Conservation (phyloP, 768 basidiomycete genomes). For the Amanita muscaria region DNA sequence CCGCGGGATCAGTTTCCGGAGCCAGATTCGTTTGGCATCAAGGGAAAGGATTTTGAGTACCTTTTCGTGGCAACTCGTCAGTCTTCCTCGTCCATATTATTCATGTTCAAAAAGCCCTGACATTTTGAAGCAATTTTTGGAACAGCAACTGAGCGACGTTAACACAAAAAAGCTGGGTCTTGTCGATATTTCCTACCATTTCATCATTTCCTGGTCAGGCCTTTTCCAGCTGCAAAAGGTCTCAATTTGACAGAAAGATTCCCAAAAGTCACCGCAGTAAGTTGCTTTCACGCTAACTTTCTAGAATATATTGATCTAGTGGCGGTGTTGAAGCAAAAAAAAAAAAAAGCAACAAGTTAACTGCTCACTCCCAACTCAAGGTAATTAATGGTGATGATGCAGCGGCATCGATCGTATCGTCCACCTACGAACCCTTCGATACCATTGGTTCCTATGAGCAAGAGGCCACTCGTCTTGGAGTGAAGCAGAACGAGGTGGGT, state of each 20-base stretch:
- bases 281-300: constrained; percentile 6
- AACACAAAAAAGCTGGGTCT: constrained; percentile 43
- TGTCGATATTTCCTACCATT: constrained; percentile 45
- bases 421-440: constrained; percentile 28
- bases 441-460: constrained; percentile 35
- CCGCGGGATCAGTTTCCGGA: constrained; percentile 41
- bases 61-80: constrained; percentile 41
- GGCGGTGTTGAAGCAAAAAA: constrained; percentile 22
- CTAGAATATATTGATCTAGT: constrained; percentile 4
- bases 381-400: constrained; percentile 33
- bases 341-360: too few relatives aligned
- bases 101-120: background rate
- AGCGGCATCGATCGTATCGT: constrained; percentile 30
- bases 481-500: constrained; percentile 30
- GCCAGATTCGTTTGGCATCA: constrained; percentile 23
- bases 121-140: constrained; percentile 21
- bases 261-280: constrained; percentile 34
- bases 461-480: constrained; percentile 34
- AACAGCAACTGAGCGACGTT: constrained; percentile 42
- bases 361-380: constrained; percentile 15
- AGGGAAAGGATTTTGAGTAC: constrained; percentile 26
- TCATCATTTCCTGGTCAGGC: constrained; percentile 34
- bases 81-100: constrained; percentile 6
- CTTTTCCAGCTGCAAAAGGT: constrained; percentile 25
- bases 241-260: constrained; percentile 30